A percentile compares a stretch with the other conserved stretches of the same genome.
Conservation (phyloP, 345 rosid species). For the Iberis pinnata region DNA sequence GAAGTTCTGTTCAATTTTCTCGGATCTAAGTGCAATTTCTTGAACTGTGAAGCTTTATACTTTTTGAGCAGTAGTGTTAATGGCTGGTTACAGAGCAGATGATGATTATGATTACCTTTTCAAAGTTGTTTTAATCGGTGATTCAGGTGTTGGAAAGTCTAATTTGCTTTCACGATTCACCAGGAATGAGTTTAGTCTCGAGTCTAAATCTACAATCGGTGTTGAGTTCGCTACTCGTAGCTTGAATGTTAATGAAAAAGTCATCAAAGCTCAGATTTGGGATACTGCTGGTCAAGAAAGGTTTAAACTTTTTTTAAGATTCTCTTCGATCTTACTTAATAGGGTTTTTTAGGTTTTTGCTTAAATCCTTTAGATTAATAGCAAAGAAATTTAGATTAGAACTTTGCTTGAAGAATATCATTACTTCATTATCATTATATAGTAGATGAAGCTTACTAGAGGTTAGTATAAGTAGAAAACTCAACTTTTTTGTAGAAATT, state of each 20-base stretch:
- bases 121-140: constrained; percentile 83
- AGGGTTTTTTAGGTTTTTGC: constrained; percentile 5
- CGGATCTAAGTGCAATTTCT: not conserved
- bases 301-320: constrained; percentile 17
- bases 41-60: constrained; percentile 5
- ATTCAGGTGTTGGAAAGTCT: constrained; percentile 92
- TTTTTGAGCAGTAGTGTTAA: constrained; percentile 18
- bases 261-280: constrained; percentile 98
- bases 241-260: constrained; percentile 70
- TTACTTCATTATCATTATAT: too few species aligned
- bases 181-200: constrained; percentile 87
- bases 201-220: constrained; percentile 87
- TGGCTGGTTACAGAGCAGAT: constrained; percentile 91
- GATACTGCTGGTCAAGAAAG: constrained; percentile 97
- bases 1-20: not conserved
- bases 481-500: too few species aligned
- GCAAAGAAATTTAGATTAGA: constrained; percentile 1
- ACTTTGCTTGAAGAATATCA: too few species aligned
- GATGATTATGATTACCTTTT: constrained; percentile 95
- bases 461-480: not conserved
- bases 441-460: not conserved
- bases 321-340: constrained; percentile 1
- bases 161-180: constrained; percentile 89
- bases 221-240: constrained; percentile 97
- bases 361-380: not conserved